A percentile compares a stretch with the other conserved stretches of the same genome.
These are phyloP conservation scores for Leccinum uliginosum DNA, from an alignment of 768 basidiomycete species.

Conservation along the genomic window DNA sequence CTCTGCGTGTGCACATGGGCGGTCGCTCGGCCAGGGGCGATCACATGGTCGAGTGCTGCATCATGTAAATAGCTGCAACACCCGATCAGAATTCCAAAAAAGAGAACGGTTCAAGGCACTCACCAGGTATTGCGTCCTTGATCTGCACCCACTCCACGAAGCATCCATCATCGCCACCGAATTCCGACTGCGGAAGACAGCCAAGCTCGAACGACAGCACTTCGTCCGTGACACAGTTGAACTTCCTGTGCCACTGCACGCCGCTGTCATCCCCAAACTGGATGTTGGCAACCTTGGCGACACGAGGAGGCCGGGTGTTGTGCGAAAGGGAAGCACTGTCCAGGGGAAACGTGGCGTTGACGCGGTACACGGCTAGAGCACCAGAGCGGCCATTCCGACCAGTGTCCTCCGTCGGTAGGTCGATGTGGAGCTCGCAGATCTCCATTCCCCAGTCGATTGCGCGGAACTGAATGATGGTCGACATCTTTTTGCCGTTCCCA, in stretches of 20 bases:
- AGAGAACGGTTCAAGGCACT: background rate
- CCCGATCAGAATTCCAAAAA: background rate
- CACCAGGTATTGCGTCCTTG: conserved; percentile 9
- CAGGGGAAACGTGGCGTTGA: conserved; percentile 9
- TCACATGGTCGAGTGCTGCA: conserved; percentile 9
- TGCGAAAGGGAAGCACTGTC: conserved; percentile 8
- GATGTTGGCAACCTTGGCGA: conserved; percentile 5
- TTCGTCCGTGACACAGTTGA: conserved; percentile 7
- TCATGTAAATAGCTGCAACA: conserved; percentile 9
- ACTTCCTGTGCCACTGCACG: conserved; percentile 2
- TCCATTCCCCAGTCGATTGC: conserved; percentile 16
- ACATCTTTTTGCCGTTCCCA: conserved; percentile 4
- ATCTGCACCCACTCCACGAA: conserved; percentile 13
- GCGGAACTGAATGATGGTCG: conserved; percentile 13
- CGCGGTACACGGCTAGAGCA: background rate
- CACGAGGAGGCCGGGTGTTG: conserved; percentile 3
- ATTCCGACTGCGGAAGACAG: conserved; percentile 6
- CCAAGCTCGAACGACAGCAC: conserved; percentile 14
- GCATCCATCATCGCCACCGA: conserved; percentile 5
- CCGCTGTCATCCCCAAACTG: background rate
- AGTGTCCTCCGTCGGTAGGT: conserved; percentile 1
- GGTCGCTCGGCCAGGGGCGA: background rate
- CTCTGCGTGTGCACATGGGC: background rate
- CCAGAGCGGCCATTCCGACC: conserved; percentile 4
- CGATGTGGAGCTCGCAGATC: conserved; percentile 9